These are phyloP conservation scores for Syzygium malaccense DNA, from an alignment of 441 rosid species.

Conservation along the genomic window DNA sequence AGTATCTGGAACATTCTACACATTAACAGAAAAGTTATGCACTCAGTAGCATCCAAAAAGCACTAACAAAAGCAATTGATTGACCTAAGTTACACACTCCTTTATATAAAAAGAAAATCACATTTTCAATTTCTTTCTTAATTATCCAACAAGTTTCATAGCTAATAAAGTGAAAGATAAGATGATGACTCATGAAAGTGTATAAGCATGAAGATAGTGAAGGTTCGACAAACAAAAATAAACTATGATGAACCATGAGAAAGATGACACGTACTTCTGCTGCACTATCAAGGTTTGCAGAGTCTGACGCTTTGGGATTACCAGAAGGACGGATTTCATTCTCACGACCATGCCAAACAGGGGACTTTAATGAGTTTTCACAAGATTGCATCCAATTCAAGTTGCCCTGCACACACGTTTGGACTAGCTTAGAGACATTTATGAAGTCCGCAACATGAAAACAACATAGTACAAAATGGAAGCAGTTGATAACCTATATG, in stretches of 20 bases:
- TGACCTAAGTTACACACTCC: not conserved
- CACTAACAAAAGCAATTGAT: not conserved
- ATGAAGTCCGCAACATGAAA: conserved; percentile 2
- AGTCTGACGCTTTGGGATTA: conserved; percentile 92
- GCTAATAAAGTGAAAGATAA: not conserved
- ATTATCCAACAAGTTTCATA: not conserved
- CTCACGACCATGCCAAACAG: conserved; percentile 96
- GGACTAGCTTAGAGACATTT: conserved; percentile 9
- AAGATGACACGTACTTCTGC: conserved; percentile 68
- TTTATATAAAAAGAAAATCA: no score
- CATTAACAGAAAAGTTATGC: not conserved
- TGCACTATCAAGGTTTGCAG: conserved; percentile 95
- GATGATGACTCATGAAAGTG: not conserved
- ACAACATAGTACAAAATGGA: not conserved
- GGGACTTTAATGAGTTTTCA: conserved; percentile 80
- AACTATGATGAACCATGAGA: not conserved
- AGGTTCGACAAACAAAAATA: not conserved
- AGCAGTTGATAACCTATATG: conserved; percentile 55
- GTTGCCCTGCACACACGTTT: conserved; percentile 62
- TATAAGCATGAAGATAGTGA: not conserved
- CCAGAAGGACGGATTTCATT: conserved; percentile 96
- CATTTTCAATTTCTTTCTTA: no score
- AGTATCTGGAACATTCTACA: not conserved
- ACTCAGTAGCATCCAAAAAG: not conserved
- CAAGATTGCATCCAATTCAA: conserved; percentile 99